These are phyloP conservation scores for Gracilaria gracilis DNA, from an alignment of 23 red algal species.

Conservation along the genomic window DNA sequence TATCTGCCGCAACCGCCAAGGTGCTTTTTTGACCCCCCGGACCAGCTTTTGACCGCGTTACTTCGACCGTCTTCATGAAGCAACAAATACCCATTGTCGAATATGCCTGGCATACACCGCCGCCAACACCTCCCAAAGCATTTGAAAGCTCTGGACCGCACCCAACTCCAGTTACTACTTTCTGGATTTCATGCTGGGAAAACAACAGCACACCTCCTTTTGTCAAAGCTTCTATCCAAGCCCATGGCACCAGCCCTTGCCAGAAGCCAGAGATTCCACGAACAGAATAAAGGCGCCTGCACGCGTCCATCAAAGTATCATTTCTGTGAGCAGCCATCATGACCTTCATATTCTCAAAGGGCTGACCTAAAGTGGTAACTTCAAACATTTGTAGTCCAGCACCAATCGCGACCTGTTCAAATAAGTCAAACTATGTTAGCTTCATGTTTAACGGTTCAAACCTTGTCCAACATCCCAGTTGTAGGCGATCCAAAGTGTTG, in stretches of 20 bases:
- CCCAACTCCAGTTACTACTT: conserved; percentile 21
- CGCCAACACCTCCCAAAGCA: conserved; percentile 81
- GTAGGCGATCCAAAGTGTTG: not conserved
- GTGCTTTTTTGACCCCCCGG: conserved; percentile 40
- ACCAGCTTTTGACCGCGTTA: conserved; percentile 71
- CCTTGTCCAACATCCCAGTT: not conserved
- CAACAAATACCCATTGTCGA: conserved; percentile 92
- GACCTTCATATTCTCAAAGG: conserved; percentile 94
- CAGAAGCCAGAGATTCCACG: conserved; percentile 78
- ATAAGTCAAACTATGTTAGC: not conserved
- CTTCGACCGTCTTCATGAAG: conserved; percentile 94
- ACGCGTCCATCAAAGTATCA: conserved; percentile 65
- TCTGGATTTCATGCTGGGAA: conserved; percentile 80
- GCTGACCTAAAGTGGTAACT: conserved; percentile 89
- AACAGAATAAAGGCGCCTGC: conserved; percentile 69
- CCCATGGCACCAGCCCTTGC: conserved; percentile 92
- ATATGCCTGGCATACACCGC: conserved; percentile 88
- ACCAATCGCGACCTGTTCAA: conserved; percentile 72
- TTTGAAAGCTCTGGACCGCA: conserved; percentile 47
- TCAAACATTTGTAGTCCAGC: conserved; percentile 89
- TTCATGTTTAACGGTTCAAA: not conserved
- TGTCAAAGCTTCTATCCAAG: conserved; percentile 90
- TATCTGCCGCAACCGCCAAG: conserved; percentile 49
- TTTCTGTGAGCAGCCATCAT: conserved; percentile 87
- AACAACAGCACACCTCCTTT: conserved; percentile 89